phyloP scores from a whole-genome alignment of 805 yeast species.

The Komagataella ulmi region DNA sequence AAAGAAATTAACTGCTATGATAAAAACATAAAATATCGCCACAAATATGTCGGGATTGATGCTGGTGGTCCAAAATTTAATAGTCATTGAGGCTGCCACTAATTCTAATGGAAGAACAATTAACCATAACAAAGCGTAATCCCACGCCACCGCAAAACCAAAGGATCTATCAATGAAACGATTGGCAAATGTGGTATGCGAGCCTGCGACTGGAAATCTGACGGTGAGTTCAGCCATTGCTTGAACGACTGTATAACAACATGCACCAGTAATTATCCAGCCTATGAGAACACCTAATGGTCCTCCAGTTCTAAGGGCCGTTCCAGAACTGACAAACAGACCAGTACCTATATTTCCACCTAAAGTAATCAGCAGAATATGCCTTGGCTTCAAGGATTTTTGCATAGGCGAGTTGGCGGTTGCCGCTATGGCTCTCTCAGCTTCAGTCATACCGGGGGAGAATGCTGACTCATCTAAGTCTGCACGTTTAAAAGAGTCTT shows the following conservation, averaged over 20 bases:
- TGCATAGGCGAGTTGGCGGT: conserved; percentile 37
- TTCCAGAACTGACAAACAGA: conserved; percentile 62
- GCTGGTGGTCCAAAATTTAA: conserved; percentile 30
- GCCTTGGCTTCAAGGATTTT: conserved; percentile 45
- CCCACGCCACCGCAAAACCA: conserved; percentile 53
- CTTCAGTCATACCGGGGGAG: conserved; percentile 28
- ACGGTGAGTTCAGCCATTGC: conserved; percentile 54
- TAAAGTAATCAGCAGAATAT: conserved; percentile 69
- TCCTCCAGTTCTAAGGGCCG: conserved; percentile 50
- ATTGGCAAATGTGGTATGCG: conserved; percentile 46
- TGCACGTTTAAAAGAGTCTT: conserved; percentile 17
- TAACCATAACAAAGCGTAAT: conserved; percentile 42
- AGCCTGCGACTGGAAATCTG: conserved; percentile 51
- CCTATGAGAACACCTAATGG: conserved; percentile 61
- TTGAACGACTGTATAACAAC: conserved; percentile 51
- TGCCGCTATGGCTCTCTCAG: conserved; percentile 31
- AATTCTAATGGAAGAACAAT: conserved; percentile 40
- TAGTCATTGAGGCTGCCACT: conserved; percentile 40
- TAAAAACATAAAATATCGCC: conserved; percentile 36
- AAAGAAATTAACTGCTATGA: conserved; percentile 38
- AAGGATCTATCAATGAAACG: conserved; percentile 44
- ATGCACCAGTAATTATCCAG: conserved; percentile 42
- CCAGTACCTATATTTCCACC: conserved; percentile 85
- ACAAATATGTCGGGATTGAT: conserved; percentile 43
- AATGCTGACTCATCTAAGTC: conserved; percentile 20